These are phyloP conservation scores for Ceriops zippeliana DNA, from an alignment of 345 rosid species.

Conservation along the genomic window DNA sequence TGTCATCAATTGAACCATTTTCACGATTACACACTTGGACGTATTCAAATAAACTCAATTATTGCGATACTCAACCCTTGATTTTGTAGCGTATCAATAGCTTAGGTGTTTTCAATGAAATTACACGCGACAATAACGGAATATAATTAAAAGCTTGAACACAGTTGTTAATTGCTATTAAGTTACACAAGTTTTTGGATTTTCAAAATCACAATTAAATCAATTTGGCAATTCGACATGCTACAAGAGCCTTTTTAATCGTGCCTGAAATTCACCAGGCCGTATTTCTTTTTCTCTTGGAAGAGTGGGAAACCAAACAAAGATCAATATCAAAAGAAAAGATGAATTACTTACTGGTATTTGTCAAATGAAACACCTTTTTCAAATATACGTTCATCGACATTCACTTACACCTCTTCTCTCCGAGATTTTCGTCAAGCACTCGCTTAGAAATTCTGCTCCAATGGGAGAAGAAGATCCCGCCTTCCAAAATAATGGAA, in stretches of 20 bases:
- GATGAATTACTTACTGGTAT: slow-evolving; percentile 2
- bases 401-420: slow-evolving; percentile 70
- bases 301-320: slow-evolving; percentile 53
- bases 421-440: slow-evolving; percentile 95
- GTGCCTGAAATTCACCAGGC: slow-evolving; percentile 89
- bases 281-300: slow-evolving; percentile 94
- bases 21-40: too few species aligned
- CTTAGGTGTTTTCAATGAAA: too few species aligned
- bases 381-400: slow-evolving; percentile 15
- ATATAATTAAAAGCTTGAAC: too few species aligned
- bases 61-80: too few species aligned
- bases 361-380: slow-evolving; percentile 2
- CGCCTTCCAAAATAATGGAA: slow-evolving; percentile 42
- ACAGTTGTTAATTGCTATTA: too few species aligned
- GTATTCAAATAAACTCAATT: too few species aligned
- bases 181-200: too few species aligned
- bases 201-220: too few species aligned
- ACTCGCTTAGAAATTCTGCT: slow-evolving; percentile 88
- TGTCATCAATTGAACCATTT: too few species aligned
- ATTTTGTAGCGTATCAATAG: too few species aligned
- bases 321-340: slow-evolving; percentile 8
- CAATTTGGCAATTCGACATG: too few species aligned
- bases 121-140: too few species aligned
- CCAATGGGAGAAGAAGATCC: slow-evolving; percentile 78
- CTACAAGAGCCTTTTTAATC: slow-evolving; percentile 6